These are phyloP conservation scores for Chytriomyces hyalinus DNA, from an alignment of 192 early-diverging fungal genomes.

Conservation along the genomic window DNA sequence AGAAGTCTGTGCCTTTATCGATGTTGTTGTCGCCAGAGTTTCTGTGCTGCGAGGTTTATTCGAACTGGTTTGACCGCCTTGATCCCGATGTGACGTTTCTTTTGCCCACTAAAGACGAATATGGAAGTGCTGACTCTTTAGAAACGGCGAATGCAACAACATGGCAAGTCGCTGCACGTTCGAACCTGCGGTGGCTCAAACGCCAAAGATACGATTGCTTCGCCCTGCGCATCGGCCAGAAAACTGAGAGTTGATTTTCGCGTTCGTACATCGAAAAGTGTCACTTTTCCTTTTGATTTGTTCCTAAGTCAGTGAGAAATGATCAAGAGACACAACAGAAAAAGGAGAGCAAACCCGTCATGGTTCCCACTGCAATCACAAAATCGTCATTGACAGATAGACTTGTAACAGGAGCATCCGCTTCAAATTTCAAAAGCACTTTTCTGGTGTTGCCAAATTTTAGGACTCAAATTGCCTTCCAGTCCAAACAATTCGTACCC, in stretches of 20 bases:
- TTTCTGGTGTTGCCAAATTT: constrained; percentile 24
- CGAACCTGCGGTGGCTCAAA: constrained; percentile 48
- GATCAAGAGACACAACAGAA: neutral
- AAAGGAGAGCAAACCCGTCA: constrained; percentile 18
- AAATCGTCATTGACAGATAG: constrained; percentile 47
- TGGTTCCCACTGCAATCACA: constrained; percentile 42
- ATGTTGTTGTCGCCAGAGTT: neutral
- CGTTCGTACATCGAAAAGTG: constrained; percentile 44
- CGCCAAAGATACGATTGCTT: constrained; percentile 23
- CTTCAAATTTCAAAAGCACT: constrained; percentile 33
- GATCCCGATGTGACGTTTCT: constrained; percentile 34
- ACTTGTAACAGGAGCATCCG: constrained; percentile 38
- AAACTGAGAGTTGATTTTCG: constrained; percentile 22
- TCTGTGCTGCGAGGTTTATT: neutral
- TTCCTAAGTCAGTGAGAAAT: neutral
- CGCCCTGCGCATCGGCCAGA: neutral
- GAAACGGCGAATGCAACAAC: neutral
- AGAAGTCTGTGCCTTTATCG: neutral
- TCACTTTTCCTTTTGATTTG: constrained; percentile 24
- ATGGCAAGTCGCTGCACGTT: neutral
- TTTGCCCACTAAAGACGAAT: constrained; percentile 24
- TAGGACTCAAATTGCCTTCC: neutral
- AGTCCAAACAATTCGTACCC: neutral
- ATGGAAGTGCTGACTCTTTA: neutral
- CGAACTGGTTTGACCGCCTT: neutral